Conservation (phyloP, 2,329 filamentous ascomycete genomes). For the Cytospora piceae region DNA sequence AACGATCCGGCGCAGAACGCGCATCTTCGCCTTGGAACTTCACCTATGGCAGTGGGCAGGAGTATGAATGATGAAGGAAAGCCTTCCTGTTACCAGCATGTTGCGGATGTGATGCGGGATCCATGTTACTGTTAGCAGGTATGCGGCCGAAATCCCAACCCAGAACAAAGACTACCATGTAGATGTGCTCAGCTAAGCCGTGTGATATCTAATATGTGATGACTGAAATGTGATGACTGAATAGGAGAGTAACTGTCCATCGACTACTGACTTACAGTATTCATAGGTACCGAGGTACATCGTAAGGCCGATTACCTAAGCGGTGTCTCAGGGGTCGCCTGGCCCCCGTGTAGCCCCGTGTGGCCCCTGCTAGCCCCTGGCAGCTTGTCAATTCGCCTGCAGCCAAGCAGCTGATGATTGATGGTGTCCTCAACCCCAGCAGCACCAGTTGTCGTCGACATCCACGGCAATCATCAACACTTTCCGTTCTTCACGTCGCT, state of each 20-base stretch:
- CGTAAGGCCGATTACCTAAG: neutral
- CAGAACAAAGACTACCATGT: too few species aligned
- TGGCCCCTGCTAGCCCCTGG: neutral
- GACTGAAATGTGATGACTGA: too few species aligned
- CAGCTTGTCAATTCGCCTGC: neutral
- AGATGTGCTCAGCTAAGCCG: too few species aligned
- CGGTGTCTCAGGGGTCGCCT: neutral
- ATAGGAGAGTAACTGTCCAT: too few species aligned
- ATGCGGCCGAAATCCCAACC: too few species aligned
- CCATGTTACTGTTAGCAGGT: neutral
- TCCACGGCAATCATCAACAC: neutral
- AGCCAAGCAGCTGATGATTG: slow-evolving; percentile 18
- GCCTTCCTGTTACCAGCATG: neutral
- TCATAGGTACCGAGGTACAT: neutral
- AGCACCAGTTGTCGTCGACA: slow-evolving; percentile 7
- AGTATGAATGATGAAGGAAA: neutral
- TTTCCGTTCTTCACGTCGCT: slow-evolving; percentile 26
- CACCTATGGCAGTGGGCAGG: neutral
- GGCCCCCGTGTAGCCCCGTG: neutral
- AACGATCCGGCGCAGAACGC: neutral
- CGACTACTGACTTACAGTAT: too few species aligned
- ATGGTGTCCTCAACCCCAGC: slow-evolving; percentile 20
- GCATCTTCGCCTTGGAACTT: neutral
- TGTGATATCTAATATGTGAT: too few species aligned
- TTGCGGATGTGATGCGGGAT: neutral